phyloP scores from a whole-genome alignment of 2,329 filamentous ascomycete species.

The Phialemoniopsis sp. region DNA sequence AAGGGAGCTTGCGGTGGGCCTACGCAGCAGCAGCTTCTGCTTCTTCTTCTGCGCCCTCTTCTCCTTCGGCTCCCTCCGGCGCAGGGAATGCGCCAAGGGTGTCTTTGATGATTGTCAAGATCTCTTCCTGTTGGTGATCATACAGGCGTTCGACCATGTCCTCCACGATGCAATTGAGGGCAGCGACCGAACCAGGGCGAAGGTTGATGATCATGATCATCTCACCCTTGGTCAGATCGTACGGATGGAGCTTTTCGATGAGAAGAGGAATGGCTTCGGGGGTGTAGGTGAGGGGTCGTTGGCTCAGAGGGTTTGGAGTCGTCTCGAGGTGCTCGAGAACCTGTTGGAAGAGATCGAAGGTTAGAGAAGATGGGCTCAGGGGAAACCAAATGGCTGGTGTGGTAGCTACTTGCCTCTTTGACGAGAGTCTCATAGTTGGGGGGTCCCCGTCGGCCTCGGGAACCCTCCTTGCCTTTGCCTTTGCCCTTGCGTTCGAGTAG shows the following conservation, averaged over 20 bases:
- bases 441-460: conserved; percentile 32
- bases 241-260: conserved; percentile 49
- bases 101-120: conserved; percentile 51
- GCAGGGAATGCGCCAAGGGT: conserved; percentile 50
- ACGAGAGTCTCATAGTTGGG: conserved; percentile 39
- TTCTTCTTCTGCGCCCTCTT: conserved; percentile 20
- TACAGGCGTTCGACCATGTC: conserved; percentile 59
- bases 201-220: conserved; percentile 66
- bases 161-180: conserved; percentile 61
- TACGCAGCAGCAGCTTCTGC: conserved; percentile 14
- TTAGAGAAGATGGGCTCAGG: conserved; percentile 1
- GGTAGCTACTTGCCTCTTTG: conserved; percentile 50
- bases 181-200: conserved; percentile 51
- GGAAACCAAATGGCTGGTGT: neutral
- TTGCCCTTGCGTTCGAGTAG: conserved; percentile 43
- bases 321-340: conserved; percentile 57
- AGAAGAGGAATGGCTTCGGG: conserved; percentile 47
- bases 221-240: conserved; percentile 63
- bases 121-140: conserved; percentile 53
- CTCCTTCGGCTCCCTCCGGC: too few relatives aligned
- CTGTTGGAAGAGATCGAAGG: conserved; percentile 26
- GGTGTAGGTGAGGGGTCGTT: conserved; percentile 49
- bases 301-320: conserved; percentile 50
- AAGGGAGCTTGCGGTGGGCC: neutral
- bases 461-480: conserved; percentile 44